A percentile compares a stretch with the other conserved stretches of the same genome.
Conservation (phyloP, 2,329 filamentous ascomycete species). For the Trichoderma polysporum region DNA sequence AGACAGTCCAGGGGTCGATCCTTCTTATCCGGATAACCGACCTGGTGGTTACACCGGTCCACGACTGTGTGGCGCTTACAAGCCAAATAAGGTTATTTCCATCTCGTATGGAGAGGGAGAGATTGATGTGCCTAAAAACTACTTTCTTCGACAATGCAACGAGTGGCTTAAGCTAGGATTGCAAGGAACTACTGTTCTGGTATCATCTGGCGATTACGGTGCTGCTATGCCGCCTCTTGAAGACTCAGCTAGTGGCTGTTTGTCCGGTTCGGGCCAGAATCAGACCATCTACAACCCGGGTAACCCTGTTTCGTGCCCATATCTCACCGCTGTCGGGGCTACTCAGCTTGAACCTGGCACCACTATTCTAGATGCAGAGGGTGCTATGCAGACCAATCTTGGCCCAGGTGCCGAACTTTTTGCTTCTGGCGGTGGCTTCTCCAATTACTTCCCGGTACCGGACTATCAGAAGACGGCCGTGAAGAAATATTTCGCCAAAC, state of each 20-base stretch:
- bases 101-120: conserved; percentile 50
- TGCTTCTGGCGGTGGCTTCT: conserved; percentile 35
- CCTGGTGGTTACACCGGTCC: conserved; percentile 47
- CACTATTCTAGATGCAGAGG: conserved; percentile 24
- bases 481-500: conserved; percentile 28
- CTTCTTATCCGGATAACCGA: conserved; percentile 49
- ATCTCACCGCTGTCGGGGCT: conserved; percentile 50
- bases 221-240: conserved; percentile 5
- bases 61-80: conserved; percentile 31
- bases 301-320: conserved; percentile 41
- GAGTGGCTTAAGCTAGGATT: conserved; percentile 49
- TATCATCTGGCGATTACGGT: conserved; percentile 43
- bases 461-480: conserved; percentile 32
- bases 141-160: conserved; percentile 44
- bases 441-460: conserved; percentile 34
- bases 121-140: conserved; percentile 45
- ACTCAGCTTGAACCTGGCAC: conserved; percentile 45
- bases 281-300: conserved; percentile 35
- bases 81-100: conserved; percentile 40
- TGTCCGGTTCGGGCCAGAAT: conserved; percentile 20
- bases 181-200: conserved; percentile 42
- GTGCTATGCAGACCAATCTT: conserved; percentile 21
- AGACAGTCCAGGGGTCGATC: conserved; percentile 37
- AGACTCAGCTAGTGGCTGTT: conserved; percentile 13
- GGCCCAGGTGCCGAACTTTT: conserved; percentile 21